Evolutionary conservation across 2,329 filamentous ascomycete genomes (phyloP).

Genomic region (Diaporthe sp.): DNA sequence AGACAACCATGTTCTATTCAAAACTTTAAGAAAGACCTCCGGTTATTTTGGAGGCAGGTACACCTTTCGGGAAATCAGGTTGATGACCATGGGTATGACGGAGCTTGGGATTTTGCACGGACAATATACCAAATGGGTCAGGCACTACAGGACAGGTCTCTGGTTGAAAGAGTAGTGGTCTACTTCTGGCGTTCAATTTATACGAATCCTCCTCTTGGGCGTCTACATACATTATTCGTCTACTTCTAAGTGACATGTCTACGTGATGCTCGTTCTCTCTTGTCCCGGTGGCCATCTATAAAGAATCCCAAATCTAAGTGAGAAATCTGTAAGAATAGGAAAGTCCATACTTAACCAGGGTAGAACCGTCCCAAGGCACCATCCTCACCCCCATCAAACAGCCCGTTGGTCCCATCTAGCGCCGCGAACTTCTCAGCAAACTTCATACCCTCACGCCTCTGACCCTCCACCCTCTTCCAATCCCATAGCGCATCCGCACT

Average conservation of each 20-base stretch:
- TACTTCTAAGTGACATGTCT: not conserved
- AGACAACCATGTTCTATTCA: not conserved
- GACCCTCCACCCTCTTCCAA: slow-evolving; percentile 67
- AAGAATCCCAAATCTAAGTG: not conserved
- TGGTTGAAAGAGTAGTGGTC: not conserved
- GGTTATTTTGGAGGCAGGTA: slow-evolving; percentile 3
- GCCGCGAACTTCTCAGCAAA: slow-evolving; percentile 66
- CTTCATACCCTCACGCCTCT: slow-evolving; percentile 65
- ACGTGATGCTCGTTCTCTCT: not conserved
- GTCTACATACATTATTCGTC: not conserved
- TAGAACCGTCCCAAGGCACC: slow-evolving; percentile 62
- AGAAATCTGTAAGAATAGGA: not conserved
- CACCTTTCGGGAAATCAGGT: not conserved
- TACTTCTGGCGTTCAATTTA: not conserved
- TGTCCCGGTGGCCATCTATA: not conserved
- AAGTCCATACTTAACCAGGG: slow-evolving; percentile 20
- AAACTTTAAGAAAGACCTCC: not conserved
- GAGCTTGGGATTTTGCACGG: not conserved
- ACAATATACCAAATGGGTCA: slow-evolving; percentile 6
- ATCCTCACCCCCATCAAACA: slow-evolving; percentile 64
- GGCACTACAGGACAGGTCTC: not conserved
- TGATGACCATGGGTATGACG: not conserved
- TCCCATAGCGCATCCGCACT: slow-evolving; percentile 59
- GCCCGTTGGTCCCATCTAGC: slow-evolving; percentile 62
- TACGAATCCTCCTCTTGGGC: not conserved